These are phyloP conservation scores for Picea sitchensis DNA, from an alignment of 75 land plant species.

Conservation along the genomic window DNA sequence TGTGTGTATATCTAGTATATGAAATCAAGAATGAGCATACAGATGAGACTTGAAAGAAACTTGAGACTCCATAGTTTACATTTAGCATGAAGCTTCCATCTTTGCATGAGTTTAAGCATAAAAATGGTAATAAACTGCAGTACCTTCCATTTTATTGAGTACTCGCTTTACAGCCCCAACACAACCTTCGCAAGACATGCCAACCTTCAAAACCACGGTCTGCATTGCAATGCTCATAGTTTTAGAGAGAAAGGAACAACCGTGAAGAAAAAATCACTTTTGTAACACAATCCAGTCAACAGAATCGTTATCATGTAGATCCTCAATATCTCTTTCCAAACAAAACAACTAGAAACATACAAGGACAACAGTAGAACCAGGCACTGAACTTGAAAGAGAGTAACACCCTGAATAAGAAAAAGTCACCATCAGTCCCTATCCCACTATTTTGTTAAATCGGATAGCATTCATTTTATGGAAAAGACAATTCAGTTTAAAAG, in stretches of 20 bases:
- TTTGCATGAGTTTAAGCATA: background rate
- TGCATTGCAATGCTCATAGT: slow-evolving; percentile 23
- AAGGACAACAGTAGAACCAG: background rate
- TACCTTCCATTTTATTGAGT: slow-evolving; percentile 85
- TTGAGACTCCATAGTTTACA: background rate
- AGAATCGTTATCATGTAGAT: background rate
- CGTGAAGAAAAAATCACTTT: background rate
- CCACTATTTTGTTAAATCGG: background rate
- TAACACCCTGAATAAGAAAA: background rate
- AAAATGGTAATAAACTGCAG: background rate
- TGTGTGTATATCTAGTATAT: too few species aligned
- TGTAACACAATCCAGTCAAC: background rate
- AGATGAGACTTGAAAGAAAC: background rate
- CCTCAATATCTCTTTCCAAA: background rate
- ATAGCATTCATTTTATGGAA: background rate
- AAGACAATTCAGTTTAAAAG: background rate
- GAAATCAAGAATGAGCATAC: too few species aligned
- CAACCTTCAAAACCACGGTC: slow-evolving; percentile 91
- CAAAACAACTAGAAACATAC: background rate
- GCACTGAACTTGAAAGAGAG: background rate
- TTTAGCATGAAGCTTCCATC: background rate
- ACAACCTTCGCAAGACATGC: slow-evolving; percentile 91
- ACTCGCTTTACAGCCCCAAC: slow-evolving; percentile 84
- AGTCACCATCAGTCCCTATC: background rate
- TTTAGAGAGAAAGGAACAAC: background rate